Percentiles rank a stretch among this genome's conserved stretches.
phyloP scores from a whole-genome alignment of 2,329 filamentous ascomycete genomes.

The Xylariaceae sp. region DNA sequence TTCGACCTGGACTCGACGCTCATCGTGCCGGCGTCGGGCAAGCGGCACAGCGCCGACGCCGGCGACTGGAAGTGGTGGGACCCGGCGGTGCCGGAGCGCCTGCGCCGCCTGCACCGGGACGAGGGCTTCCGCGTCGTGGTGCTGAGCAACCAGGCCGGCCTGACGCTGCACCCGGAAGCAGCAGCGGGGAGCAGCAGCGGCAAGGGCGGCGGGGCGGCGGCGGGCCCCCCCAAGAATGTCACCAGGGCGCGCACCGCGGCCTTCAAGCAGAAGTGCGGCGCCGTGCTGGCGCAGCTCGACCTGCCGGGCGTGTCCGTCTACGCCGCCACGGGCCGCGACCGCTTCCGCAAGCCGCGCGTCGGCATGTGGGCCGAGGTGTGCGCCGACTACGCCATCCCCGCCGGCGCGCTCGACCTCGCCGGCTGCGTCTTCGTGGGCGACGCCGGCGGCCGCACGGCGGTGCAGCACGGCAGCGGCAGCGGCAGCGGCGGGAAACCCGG shows the following conservation, averaged over 20 bases:
- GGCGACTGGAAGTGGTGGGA: slow-evolving; percentile 97
- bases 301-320: slow-evolving; percentile 75
- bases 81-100: slow-evolving; percentile 53
- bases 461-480: slow-evolving; percentile 40
- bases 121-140: slow-evolving; percentile 73
- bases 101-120: slow-evolving; percentile 58
- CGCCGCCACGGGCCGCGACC: slow-evolving; percentile 75
- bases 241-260: slow-evolving; percentile 57
- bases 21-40: slow-evolving; percentile 72
- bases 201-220: slow-evolving; percentile 46
- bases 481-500: slow-evolving; percentile 29
- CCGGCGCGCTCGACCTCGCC: slow-evolving; percentile 56
- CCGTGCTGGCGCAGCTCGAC: slow-evolving; percentile 63
- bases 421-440: slow-evolving; percentile 85
- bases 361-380: slow-evolving; percentile 75
- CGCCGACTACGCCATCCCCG: slow-evolving; percentile 51
- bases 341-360: slow-evolving; percentile 75
- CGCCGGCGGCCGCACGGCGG: slow-evolving; percentile 56
- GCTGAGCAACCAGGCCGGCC: slow-evolving; percentile 81
- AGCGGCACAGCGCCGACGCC: slow-evolving; percentile 62
- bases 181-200: slow-evolving; percentile 27
- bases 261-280: slow-evolving; percentile 76
- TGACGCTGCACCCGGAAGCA: slow-evolving; percentile 68
- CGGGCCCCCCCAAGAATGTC: slow-evolving; percentile 49
- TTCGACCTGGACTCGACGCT: slow-evolving; percentile 84